Evolutionary conservation across 1,284 basidiomycete genomes (phyloP).

Genomic region (Stygiomarasmius scandens): DNA sequence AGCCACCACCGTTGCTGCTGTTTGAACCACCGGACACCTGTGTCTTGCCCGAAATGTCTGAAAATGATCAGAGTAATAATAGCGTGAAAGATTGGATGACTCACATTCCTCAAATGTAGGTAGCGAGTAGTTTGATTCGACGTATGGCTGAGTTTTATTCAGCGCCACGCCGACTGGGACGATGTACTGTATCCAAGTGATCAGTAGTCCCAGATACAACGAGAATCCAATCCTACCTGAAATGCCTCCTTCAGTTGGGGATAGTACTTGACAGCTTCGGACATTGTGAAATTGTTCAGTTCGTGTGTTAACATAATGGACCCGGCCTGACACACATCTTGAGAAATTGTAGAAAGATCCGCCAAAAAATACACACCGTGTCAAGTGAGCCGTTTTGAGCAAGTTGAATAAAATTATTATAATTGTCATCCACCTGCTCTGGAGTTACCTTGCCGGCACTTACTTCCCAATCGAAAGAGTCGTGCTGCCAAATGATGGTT

Average conservation of each 20-base stretch:
- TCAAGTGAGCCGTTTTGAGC: slow-evolving; percentile 43
- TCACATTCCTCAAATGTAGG: slow-evolving; percentile 50
- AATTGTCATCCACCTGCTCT: slow-evolving; percentile 44
- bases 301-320: slow-evolving; percentile 45
- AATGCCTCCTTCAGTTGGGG: slow-evolving; percentile 42
- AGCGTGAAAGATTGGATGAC: slow-evolving; percentile 16
- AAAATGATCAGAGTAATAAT: too few species aligned
- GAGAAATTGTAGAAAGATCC: background rate
- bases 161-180: slow-evolving; percentile 51
- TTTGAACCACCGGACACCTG: too few species aligned
- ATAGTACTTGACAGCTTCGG: slow-evolving; percentile 25
- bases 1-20: too few species aligned
- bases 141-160: slow-evolving; percentile 51
- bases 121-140: slow-evolving; percentile 41
- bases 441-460: slow-evolving; percentile 55
- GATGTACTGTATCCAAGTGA: slow-evolving; percentile 32
- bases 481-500: slow-evolving; percentile 68
- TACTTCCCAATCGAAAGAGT: slow-evolving; percentile 57
- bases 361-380: slow-evolving; percentile 26
- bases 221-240: slow-evolving; percentile 23
- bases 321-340: slow-evolving; percentile 34
- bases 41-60: too few species aligned
- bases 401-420: slow-evolving; percentile 39
- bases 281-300: slow-evolving; percentile 24
- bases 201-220: background rate